Conservation (phyloP, 2,329 filamentous ascomycete species). For the Colletotrichum sp. region DNA sequence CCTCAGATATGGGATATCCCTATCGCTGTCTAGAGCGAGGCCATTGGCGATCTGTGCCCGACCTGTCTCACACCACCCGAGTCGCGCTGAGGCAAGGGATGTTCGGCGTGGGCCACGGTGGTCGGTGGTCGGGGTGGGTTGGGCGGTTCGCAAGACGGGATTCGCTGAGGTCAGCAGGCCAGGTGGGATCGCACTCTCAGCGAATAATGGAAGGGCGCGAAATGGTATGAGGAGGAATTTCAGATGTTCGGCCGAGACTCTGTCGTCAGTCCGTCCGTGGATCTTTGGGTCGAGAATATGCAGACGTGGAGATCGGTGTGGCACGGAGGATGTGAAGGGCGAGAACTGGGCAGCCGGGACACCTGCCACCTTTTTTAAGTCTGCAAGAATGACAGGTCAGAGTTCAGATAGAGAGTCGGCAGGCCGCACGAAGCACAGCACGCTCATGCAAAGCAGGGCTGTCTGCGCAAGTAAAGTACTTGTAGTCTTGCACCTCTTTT, state of each 20-base stretch:
- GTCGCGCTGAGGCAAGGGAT: constrained; percentile 14
- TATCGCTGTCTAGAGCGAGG: constrained; percentile 6
- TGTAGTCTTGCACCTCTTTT: not conserved
- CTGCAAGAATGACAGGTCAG: not conserved
- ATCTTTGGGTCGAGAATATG: not conserved
- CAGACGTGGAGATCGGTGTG: not conserved
- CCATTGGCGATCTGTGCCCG: constrained; percentile 17
- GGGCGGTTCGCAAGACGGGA: not conserved
- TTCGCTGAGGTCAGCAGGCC: not conserved
- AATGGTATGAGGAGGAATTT: not conserved
- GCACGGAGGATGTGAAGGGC: not conserved
- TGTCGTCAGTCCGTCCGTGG: not conserved
- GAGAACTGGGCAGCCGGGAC: not conserved
- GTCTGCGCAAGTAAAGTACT: not conserved
- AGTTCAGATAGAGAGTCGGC: constrained; percentile 9
- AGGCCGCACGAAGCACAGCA: not conserved
- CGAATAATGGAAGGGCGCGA: not conserved
- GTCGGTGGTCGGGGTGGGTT: not conserved
- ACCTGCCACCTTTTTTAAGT: constrained; percentile 6
- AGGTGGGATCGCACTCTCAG: not conserved
- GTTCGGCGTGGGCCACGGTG: not conserved
- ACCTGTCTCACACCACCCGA: constrained; percentile 18
- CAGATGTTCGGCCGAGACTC: not conserved
- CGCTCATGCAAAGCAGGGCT: not conserved
- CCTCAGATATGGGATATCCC: constrained; percentile 19